A percentile compares a stretch with the other conserved stretches of the same genome.
Conservation (phyloP, 2,329 filamentous ascomycete species). For the Diaporthe sp. region DNA sequence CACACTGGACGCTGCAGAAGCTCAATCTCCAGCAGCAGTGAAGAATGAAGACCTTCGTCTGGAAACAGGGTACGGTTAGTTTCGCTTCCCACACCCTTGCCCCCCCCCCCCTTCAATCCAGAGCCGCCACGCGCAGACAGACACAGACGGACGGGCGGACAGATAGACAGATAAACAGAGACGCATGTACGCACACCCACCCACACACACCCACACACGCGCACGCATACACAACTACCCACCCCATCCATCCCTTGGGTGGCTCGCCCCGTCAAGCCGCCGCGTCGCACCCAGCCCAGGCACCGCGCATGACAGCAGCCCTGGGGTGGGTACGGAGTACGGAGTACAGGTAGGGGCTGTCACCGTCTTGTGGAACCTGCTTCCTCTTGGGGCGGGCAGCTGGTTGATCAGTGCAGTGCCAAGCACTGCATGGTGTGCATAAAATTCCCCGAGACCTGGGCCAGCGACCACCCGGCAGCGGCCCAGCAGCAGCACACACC, state of each 20-base stretch:
- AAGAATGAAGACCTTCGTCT: neutral
- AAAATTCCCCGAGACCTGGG: slow-evolving; percentile 39
- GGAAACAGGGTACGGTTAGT: neutral
- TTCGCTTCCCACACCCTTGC: neutral
- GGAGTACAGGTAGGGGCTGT: slow-evolving; percentile 25
- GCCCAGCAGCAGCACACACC: slow-evolving; percentile 15
- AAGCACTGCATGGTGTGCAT: slow-evolving; percentile 37
- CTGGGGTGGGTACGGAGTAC: slow-evolving; percentile 16
- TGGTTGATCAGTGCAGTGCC: slow-evolving; percentile 38
- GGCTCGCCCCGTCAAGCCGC: slow-evolving; percentile 23
- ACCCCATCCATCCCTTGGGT: neutral
- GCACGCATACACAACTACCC: neutral
- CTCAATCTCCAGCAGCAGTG: neutral
- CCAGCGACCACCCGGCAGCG: slow-evolving; percentile 33
- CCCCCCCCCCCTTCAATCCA: neutral
- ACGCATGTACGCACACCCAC: neutral
- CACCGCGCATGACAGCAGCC: slow-evolving; percentile 32
- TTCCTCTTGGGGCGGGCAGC: slow-evolving; percentile 28
- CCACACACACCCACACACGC: neutral
- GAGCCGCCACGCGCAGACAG: neutral
- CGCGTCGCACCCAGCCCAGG: slow-evolving; percentile 26
- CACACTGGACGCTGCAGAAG: neutral
- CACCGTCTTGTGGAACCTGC: slow-evolving; percentile 26
- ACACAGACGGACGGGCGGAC: neutral
- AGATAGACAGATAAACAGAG: neutral